These are phyloP conservation scores for Sclerotinia trifoliorum DNA, from an alignment of 2,329 filamentous ascomycete genomes.

Conservation along the genomic window DNA sequence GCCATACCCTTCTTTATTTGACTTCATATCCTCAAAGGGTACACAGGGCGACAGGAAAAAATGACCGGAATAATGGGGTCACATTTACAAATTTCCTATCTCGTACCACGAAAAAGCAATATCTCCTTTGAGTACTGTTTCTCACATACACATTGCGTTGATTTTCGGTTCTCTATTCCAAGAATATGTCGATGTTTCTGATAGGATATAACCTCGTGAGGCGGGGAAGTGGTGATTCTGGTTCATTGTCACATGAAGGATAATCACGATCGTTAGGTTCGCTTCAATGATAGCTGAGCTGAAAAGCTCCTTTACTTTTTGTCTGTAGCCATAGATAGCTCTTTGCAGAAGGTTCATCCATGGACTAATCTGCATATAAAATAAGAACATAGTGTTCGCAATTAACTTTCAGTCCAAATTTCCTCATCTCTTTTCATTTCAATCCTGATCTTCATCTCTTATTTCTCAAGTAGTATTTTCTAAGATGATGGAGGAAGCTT, in stretches of 20 bases:
- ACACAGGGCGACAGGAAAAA: neutral
- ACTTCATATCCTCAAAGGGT: neutral
- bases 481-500: rapidly evolving
- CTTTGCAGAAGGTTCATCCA: neutral
- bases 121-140: neutral
- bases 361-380: too few relatives aligned
- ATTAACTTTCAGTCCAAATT: too few relatives aligned
- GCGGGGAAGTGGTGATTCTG: neutral
- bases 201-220: neutral
- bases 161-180: neutral
- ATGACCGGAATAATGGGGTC: neutral
- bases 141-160: neutral
- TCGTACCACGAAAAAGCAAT: neutral
- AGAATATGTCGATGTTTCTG: neutral
- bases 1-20: neutral
- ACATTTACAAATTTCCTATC: neutral
- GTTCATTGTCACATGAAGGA: neutral
- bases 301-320: neutral
- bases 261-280: neutral
- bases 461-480: rapidly evolving
- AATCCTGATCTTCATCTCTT: neutral
- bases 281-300: neutral
- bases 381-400: neutral
- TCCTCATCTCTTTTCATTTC: too few relatives aligned
- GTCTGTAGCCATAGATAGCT: neutral